These are phyloP conservation scores for Talaromyces sp. DNA, from an alignment of 2,329 filamentous ascomycete species.

Conservation along the genomic window DNA sequence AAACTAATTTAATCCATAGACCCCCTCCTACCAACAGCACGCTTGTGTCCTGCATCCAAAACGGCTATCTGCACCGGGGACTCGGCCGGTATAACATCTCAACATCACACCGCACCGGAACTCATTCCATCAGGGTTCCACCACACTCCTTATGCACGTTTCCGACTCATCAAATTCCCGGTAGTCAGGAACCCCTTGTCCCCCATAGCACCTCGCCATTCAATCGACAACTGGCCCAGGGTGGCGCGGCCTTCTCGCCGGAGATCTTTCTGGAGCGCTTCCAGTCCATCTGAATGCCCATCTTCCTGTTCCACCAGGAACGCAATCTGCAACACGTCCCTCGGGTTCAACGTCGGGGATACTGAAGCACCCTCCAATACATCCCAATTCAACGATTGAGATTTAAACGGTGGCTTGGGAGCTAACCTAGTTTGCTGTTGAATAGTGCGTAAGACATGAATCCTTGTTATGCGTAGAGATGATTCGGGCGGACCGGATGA, in stretches of 20 bases:
- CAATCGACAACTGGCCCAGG: conserved; percentile 80
- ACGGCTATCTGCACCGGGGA: conserved; percentile 19
- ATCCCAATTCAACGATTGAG: conserved; percentile 60
- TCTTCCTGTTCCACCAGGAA: conserved; percentile 63
- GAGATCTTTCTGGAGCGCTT: conserved; percentile 55
- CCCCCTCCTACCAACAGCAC: not conserved
- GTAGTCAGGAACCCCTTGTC: conserved; percentile 86
- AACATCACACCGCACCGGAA: conserved; percentile 11
- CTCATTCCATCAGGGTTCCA: conserved; percentile 9
- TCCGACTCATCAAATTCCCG: conserved; percentile 67
- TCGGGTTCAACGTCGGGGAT: conserved; percentile 58
- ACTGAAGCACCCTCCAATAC: conserved; percentile 37
- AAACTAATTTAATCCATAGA: not conserved
- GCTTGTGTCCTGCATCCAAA: conserved; percentile 17
- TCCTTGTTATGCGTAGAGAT: not conserved
- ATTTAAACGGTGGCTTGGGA: conserved; percentile 57
- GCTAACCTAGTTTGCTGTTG: conserved; percentile 51
- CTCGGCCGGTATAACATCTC: conserved; percentile 10
- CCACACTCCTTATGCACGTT: conserved; percentile 33
- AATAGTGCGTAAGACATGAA: conserved; percentile 12
- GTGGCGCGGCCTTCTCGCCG: conserved; percentile 57
- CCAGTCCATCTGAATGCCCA: conserved; percentile 49
- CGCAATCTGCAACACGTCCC: conserved; percentile 66
- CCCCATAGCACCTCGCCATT: conserved; percentile 89
- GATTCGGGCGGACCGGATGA: not conserved